phyloP scores from a whole-genome alignment of 768 basidiomycete species.

The Serendipita sp. region DNA sequence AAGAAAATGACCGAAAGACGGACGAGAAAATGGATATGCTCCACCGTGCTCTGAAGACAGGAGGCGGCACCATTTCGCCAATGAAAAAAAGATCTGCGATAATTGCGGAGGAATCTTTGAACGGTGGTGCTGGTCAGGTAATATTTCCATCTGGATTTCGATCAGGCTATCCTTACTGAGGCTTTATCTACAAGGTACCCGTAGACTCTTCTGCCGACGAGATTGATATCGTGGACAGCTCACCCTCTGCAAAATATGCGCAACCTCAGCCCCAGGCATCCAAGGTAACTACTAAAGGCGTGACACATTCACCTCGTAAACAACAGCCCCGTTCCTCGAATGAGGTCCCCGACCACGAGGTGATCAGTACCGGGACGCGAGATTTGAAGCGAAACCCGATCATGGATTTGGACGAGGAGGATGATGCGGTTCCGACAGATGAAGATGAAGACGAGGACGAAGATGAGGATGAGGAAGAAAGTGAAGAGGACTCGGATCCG shows the following conservation, averaged over 20 bases:
- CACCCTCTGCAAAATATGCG: background rate
- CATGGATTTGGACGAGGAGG: constrained; percentile 9
- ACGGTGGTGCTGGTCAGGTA: no score
- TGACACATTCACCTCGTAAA: constrained; percentile 10
- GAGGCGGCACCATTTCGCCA: constrained; percentile 30
- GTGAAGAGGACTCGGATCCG: constrained; percentile 28
- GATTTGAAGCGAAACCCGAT: constrained; percentile 6
- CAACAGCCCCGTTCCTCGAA: constrained; percentile 8
- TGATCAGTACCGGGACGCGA: background rate
- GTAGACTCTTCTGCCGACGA: background rate
- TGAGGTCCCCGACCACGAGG: constrained; percentile 4
- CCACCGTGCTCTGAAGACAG: constrained; percentile 35
- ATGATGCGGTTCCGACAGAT: constrained; percentile 10
- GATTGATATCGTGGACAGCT: background rate
- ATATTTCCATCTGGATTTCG: no score
- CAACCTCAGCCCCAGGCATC: no score
- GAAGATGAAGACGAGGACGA: constrained; percentile 14
- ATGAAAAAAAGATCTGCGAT: background rate
- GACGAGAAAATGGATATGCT: constrained; percentile 93
- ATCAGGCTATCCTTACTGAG: no score
- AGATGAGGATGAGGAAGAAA: constrained; percentile 28
- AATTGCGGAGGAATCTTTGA: background rate
- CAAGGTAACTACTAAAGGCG: background rate
- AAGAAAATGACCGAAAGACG: constrained; percentile 70
- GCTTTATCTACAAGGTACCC: background rate